Base-by-base conservation (phyloP, 768 basidiomycete genomes). In the Cystobasidium ongulense region DNA sequence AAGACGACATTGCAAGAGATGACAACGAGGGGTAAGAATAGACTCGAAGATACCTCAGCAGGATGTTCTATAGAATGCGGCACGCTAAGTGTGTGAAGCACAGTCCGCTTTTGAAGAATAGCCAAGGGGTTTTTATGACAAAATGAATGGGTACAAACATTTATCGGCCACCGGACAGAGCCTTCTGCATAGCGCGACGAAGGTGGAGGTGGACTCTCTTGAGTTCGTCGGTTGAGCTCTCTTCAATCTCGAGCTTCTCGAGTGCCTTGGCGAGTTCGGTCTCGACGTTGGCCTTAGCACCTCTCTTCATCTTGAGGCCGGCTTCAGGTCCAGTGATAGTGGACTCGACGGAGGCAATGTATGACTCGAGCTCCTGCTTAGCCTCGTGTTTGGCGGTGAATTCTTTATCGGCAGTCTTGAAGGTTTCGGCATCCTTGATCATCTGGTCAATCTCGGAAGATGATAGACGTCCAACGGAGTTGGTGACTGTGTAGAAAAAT, bases 341-440 rank as follows among this genome's bases (percentile, higher is more conserved):
- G 81, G 86, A 86, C 86, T 96, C 93, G 79, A 97, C 92, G 82
- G 92, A 90, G 85, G 95, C 92, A 80, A 99, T 86, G 85, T 97
- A 97, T 41, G 92, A 88, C 85, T 99, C 96, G 75, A 98, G 89
- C 83, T 97, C 94, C 61, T 93, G 91, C 83, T 94, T 96, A 76
- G 96, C 93, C 84, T 98, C 94, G 82, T 99, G 96, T 77, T 90
- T 90, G 71, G 94, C 89, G 76, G 92, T 91, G 87, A 95, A 98
- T 82, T 98, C 96, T 85, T 93, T 96, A 81, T 83, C 83, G 31
- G 90, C 91, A 81, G 88, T 87, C 86, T 93, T 94, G 87, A 87
- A 96, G 82, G 93, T 91, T 83, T 98, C 95, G 67, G 96, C 92
- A 81, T 98, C 95, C 86, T 94, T 93, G 86, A 98, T 96, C 96